These are phyloP conservation scores for Dactylonectria estremocensis DNA, from an alignment of 2,329 filamentous ascomycete species.

Conservation along the genomic window DNA sequence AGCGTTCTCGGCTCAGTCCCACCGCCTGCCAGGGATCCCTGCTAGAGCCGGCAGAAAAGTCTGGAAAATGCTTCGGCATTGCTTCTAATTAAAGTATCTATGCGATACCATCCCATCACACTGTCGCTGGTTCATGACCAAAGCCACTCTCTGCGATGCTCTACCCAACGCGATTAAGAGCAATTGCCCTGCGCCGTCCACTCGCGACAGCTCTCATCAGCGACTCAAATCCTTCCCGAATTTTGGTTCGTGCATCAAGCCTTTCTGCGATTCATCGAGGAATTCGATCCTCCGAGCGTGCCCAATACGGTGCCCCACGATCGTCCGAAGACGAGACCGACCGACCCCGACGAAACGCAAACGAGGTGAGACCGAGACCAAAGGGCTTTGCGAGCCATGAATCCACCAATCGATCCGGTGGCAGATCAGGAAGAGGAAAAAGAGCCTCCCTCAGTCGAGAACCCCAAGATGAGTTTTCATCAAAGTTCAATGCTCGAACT, in stretches of 20 bases:
- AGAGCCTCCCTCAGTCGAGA: slow-evolving; percentile 23
- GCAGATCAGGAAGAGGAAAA: neutral
- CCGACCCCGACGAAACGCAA: slow-evolving; percentile 9
- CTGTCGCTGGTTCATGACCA: slow-evolving; percentile 14
- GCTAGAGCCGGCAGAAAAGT: slow-evolving; percentile 48
- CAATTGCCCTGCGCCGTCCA: slow-evolving; percentile 40
- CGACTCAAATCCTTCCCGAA: slow-evolving; percentile 32
- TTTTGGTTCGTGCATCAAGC: slow-evolving; percentile 49
- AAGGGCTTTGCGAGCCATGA: slow-evolving; percentile 20
- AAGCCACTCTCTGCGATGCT: slow-evolving; percentile 49
- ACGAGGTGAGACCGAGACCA: slow-evolving; percentile 4
- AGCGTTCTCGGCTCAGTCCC: slow-evolving; percentile 20
- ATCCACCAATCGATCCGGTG: neutral
- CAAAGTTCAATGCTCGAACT: slow-evolving; percentile 41
- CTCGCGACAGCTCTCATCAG: slow-evolving; percentile 26
- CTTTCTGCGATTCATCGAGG: slow-evolving; percentile 80
- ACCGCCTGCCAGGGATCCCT: slow-evolving; percentile 39
- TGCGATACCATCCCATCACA: slow-evolving; percentile 14
- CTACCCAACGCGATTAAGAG: slow-evolving; percentile 40
- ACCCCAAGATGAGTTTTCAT: slow-evolving; percentile 35
- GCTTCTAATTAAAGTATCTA: slow-evolving; percentile 16
- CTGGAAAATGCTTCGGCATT: slow-evolving; percentile 24
- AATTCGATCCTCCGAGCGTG: slow-evolving; percentile 66
- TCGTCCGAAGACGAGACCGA: slow-evolving; percentile 17
- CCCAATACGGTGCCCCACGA: slow-evolving; percentile 45